Conservation (phyloP, 768 basidiomycete genomes). For the Boletus reticuloceps region DNA sequence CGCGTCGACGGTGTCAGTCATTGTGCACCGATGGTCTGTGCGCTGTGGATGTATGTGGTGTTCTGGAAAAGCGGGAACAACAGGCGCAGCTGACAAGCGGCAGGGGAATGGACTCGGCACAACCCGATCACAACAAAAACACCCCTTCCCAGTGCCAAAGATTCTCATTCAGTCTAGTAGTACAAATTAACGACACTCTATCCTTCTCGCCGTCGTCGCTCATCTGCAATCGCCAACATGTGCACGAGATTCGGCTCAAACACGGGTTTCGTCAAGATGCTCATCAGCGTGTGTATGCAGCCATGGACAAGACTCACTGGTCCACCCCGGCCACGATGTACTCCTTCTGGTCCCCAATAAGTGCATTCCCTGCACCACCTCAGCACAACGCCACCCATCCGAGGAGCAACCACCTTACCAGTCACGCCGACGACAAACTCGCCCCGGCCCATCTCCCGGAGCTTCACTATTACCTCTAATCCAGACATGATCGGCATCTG, state of each 20-base stretch:
- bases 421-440: slow-evolving; percentile 87
- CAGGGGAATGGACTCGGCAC: slow-evolving; percentile 32
- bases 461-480: slow-evolving; percentile 58
- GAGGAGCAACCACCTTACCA: slow-evolving; percentile 36
- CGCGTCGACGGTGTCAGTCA: slow-evolving; percentile 28
- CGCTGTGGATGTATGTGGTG: slow-evolving; percentile 24
- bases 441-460: slow-evolving; percentile 60
- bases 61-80: slow-evolving; percentile 28
- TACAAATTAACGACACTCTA: background rate
- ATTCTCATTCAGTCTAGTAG: slow-evolving; percentile 1
- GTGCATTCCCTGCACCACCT: slow-evolving; percentile 47
- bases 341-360: slow-evolving; percentile 63
- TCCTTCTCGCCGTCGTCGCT: slow-evolving; percentile 29
- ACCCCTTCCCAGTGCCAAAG: background rate
- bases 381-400: slow-evolving; percentile 1
- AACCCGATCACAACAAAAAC: slow-evolving; percentile 31
- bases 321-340: slow-evolving; percentile 76
- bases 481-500: slow-evolving; percentile 86
- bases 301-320: slow-evolving; percentile 44
- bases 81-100: slow-evolving; percentile 32
- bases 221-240: slow-evolving; percentile 43
- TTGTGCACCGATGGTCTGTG: slow-evolving; percentile 32
- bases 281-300: background rate
- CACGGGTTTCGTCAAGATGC: slow-evolving; percentile 80
- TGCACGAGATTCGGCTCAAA: slow-evolving; percentile 49